Conservation (phyloP, 176 grass and related monocot genomes). For the Lolium multiflorum region DNA sequence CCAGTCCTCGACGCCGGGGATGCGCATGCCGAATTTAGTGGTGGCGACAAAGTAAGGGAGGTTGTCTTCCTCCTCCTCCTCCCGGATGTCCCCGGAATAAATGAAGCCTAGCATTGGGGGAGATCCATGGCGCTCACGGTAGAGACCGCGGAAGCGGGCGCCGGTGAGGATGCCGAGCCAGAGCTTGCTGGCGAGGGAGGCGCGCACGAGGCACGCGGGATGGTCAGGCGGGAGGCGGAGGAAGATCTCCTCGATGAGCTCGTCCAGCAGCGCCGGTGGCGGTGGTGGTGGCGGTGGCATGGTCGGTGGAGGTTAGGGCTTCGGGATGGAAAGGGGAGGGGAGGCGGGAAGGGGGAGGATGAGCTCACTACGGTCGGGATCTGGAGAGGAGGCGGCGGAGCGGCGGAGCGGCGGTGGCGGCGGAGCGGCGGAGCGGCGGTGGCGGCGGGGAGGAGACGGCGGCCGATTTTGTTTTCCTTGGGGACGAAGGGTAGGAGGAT, state of each 20-base stretch:
- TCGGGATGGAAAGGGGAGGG: neutral
- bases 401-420: neutral
- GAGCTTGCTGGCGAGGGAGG: neutral
- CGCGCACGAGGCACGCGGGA: neutral
- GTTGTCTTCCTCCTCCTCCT: neutral
- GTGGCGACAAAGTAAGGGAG: neutral
- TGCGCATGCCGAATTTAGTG: neutral
- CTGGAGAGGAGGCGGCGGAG: neutral
- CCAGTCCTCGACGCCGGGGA: neutral
- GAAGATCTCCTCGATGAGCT: neutral
- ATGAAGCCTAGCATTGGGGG: neutral
- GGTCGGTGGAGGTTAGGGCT: neutral
- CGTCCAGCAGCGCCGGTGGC: neutral
- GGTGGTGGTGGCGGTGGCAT: neutral
- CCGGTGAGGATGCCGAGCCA: neutral
- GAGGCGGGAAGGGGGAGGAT: neutral
- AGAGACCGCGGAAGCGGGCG: neutral
- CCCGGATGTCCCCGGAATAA: neutral
- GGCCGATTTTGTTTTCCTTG: neutral
- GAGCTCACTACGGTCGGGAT: neutral
- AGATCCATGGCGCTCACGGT: neutral
- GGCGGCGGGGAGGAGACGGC: neutral
- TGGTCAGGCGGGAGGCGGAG: conserved; percentile 3
- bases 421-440: neutral
- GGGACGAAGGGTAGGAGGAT: neutral